phyloP scores from a whole-genome alignment of 2,329 filamentous ascomycete genomes.

The Keithomyces neogunnii region DNA sequence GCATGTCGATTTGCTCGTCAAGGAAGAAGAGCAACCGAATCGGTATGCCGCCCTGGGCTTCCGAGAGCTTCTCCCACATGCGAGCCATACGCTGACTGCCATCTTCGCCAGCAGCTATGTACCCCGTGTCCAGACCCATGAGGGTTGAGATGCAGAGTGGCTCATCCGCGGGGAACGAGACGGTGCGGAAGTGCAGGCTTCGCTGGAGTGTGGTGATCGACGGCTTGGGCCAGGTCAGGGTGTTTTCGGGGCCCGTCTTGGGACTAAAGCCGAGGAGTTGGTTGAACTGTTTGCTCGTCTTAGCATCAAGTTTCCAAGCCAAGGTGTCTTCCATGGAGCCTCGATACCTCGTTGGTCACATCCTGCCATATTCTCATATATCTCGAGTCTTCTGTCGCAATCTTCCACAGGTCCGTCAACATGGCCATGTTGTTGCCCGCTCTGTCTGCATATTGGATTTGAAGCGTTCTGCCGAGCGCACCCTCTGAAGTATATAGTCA shows the following conservation, averaged over 20 bases:
- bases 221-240: constrained; percentile 1
- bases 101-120: constrained; percentile 8
- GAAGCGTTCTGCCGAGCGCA: constrained; percentile 20
- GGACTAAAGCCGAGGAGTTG: constrained; percentile 10
- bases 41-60: constrained; percentile 11
- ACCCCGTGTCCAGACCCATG: constrained; percentile 14
- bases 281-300: constrained; percentile 9
- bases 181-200: constrained; percentile 17
- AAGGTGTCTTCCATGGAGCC: neutral
- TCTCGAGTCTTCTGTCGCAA: constrained; percentile 7
- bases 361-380: constrained; percentile 14
- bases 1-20: constrained; percentile 12
- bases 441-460: constrained; percentile 24
- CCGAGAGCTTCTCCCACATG: constrained; percentile 15
- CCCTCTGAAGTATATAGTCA: constrained; percentile 18
- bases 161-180: constrained; percentile 20
- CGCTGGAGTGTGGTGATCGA: constrained; percentile 14
- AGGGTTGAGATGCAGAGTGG: constrained; percentile 21
- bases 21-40: constrained; percentile 15
- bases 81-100: constrained; percentile 14
- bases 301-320: neutral
- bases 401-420: constrained; percentile 7
- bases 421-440: constrained; percentile 11
- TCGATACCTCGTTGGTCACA: constrained; percentile 10
- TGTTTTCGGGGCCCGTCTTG: constrained; percentile 5